A percentile compares a stretch with the other conserved stretches of the same genome.
phyloP scores from a whole-genome alignment of 192 early-diverging fungal species.

The Dissophora globulifera region DNA sequence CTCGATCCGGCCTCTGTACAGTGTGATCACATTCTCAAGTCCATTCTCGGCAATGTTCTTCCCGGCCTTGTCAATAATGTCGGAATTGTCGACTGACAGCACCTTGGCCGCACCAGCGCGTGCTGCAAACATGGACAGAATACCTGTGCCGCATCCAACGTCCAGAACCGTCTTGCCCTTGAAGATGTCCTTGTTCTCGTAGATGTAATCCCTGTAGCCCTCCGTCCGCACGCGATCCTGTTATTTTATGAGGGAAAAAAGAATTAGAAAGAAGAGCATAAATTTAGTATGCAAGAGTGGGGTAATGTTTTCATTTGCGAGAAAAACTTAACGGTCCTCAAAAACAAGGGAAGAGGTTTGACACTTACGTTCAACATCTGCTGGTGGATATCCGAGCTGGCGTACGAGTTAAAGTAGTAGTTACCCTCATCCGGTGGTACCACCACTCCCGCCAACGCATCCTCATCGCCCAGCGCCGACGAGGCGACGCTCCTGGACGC shows the following conservation, averaged over 20 bases:
- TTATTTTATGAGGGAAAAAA: constrained; percentile 72
- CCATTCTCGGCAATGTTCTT: constrained; percentile 96
- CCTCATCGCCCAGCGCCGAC: too few relatives aligned
- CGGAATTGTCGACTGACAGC: constrained; percentile 86
- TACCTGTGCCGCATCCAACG: constrained; percentile 99
- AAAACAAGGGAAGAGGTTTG: too few relatives aligned
- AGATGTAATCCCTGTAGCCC: constrained; percentile 93
- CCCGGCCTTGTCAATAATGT: constrained; percentile 96
- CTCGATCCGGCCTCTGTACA: constrained; percentile 98
- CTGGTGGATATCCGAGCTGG: constrained; percentile 82
- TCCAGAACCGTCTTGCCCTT: constrained; percentile 97
- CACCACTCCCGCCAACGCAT: constrained; percentile 13
- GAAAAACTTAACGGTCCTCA: too few relatives aligned
- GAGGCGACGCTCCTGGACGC: constrained; percentile 24
- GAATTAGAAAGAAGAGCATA: too few relatives aligned
- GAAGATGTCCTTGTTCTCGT: constrained; percentile 96
- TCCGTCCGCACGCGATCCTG: constrained; percentile 96
- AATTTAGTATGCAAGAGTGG: too few relatives aligned
- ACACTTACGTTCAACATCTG: constrained; percentile 44
- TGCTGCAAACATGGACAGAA: constrained; percentile 99
- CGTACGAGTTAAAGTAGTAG: constrained; percentile 99
- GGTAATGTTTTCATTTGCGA: too few relatives aligned
- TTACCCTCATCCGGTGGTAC: constrained; percentile 57
- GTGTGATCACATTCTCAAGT: constrained; percentile 85
- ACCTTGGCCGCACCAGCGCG: constrained; percentile 84